Evolutionary conservation across 2,329 filamentous ascomycete genomes (phyloP).

Genomic region (Paraphoma sp.): DNA sequence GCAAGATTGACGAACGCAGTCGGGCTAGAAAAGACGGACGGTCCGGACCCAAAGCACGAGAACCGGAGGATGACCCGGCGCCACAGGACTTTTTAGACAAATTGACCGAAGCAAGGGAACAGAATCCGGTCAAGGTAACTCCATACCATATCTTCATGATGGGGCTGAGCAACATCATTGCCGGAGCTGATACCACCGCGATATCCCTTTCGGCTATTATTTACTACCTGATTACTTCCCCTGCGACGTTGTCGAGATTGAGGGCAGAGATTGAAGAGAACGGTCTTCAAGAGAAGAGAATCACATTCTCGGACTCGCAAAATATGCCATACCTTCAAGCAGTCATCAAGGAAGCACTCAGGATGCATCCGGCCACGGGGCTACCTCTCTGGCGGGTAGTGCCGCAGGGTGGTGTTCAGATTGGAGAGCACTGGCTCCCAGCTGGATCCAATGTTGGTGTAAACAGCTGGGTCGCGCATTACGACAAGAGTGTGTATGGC

Average conservation of each 20-base stretch:
- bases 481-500: constrained; percentile 20
- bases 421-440: constrained; percentile 22
- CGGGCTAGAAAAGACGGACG: background rate
- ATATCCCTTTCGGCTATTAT: constrained; percentile 41
- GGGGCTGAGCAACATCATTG: constrained; percentile 46
- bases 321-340: constrained; percentile 40
- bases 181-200: constrained; percentile 54
- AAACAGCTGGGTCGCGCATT: constrained; percentile 28
- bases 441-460: constrained; percentile 29
- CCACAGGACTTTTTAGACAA: constrained; percentile 48
- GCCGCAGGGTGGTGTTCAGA: constrained; percentile 18
- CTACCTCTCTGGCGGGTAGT: constrained; percentile 30
- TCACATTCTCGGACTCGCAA: constrained; percentile 28
- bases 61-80: background rate
- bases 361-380: constrained; percentile 32
- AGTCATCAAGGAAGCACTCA: constrained; percentile 33
- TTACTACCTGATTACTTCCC: constrained; percentile 27
- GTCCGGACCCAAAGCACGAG: background rate
- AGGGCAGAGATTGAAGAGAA: constrained; percentile 18
- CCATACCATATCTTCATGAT: constrained; percentile 47
- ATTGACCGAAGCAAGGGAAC: constrained; percentile 43
- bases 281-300: background rate
- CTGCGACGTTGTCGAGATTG: constrained; percentile 15
- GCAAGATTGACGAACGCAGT: constrained; percentile 6
- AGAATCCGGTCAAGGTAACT: constrained; percentile 46